phyloP scores from a whole-genome alignment of 1,284 basidiomycete genomes.

The Cryptococcus floricola region DNA sequence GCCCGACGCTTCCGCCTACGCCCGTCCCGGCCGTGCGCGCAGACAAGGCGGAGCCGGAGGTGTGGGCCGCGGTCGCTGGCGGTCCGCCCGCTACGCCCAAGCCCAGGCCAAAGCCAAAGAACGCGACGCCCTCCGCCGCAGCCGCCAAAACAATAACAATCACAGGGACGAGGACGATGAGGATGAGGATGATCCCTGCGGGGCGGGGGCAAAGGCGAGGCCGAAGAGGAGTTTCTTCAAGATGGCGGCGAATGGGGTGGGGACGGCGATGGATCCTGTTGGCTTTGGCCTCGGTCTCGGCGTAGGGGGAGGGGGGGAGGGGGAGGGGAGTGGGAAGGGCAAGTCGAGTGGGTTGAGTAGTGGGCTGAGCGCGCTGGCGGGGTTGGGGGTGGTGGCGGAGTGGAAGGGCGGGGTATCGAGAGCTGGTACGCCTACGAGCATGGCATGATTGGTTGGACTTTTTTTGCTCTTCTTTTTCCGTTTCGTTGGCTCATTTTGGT shows the following conservation, averaged over 20 bases:
- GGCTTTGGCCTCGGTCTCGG: background rate
- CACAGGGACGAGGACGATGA: background rate
- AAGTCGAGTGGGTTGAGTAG: no score
- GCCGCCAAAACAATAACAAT: background rate
- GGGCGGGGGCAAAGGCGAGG: constrained; percentile 10
- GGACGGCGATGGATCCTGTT: background rate
- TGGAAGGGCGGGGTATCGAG: constrained; percentile 2
- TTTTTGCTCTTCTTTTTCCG: background rate
- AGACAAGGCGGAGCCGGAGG: constrained; percentile 18
- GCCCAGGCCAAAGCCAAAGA: background rate
- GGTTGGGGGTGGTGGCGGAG: background rate
- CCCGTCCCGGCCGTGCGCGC: constrained; percentile 18
- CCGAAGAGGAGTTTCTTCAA: constrained; percentile 18
- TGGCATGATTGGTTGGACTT: background rate
- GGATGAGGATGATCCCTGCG: constrained; percentile 21
- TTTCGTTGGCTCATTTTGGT: no score
- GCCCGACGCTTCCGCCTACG: constrained; percentile 17
- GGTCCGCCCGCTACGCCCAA: background rate
- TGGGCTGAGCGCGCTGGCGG: no score
- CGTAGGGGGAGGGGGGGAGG: background rate
- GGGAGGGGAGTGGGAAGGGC: background rate
- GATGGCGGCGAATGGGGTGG: background rate
- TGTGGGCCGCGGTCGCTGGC: background rate
- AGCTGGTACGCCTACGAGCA: background rate
- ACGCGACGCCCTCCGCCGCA: background rate